Evolutionary conservation across 768 basidiomycete genomes (phyloP).

Genomic region (Hygrocybe punicea): DNA sequence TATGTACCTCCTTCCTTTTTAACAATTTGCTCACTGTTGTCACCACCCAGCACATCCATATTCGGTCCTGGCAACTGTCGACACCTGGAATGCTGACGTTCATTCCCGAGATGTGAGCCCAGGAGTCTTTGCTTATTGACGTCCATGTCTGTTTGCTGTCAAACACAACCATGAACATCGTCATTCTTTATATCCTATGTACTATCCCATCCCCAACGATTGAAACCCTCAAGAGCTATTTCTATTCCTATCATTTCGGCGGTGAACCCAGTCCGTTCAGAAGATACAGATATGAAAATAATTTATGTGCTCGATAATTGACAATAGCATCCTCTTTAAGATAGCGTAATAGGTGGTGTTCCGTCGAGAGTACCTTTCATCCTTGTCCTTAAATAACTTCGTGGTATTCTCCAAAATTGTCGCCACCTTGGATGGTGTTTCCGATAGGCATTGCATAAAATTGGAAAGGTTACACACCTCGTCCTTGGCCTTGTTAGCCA

Average conservation of each 20-base stretch:
- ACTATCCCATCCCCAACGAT: slow-evolving; percentile 3
- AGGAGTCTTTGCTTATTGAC: slow-evolving; percentile 2
- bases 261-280: no score
- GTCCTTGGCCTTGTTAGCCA: no score
- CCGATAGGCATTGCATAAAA: no score
- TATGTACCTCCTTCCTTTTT: slow-evolving; percentile 3
- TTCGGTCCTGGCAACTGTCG: slow-evolving; percentile 5
- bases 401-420: no score
- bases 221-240: slow-evolving; percentile 3
- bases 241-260: neutral
- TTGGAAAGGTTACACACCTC: no score
- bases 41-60: slow-evolving; percentile 6
- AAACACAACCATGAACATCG: slow-evolving; percentile 4
- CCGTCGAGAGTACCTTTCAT: no score
- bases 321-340: no score
- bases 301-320: no score
- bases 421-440: no score
- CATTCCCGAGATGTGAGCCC: neutral
- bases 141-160: slow-evolving; percentile 2
- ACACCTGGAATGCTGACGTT: slow-evolving; percentile 7
- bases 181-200: slow-evolving; percentile 4
- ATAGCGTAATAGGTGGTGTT: no score
- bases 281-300: no score
- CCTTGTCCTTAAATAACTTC: no score
- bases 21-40: slow-evolving; percentile 7